Conservation (phyloP, 345 rosid genomes). For the Theobroma cacao region DNA sequence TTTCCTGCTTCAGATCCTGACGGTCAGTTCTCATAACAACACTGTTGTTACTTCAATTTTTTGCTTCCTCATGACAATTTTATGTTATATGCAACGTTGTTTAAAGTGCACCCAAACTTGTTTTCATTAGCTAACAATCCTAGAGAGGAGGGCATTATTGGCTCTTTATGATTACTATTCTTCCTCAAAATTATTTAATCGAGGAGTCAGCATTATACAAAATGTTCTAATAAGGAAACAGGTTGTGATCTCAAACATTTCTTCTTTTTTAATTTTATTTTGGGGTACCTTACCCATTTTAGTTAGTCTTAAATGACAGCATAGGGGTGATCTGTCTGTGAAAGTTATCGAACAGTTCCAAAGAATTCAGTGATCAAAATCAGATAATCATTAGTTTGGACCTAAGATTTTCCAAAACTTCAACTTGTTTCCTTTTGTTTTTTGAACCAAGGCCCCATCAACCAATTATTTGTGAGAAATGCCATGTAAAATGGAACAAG, state of each 20-base stretch:
- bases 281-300: no score
- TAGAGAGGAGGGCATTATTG: background rate
- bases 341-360: background rate
- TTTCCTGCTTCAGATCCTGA: slow-evolving; percentile 73
- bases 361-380: background rate
- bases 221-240: no score
- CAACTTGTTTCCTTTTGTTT: no score
- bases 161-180: background rate
- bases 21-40: slow-evolving; percentile 45
- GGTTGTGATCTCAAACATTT: no score
- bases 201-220: no score
- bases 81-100: background rate
- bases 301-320: background rate
- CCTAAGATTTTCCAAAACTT: background rate
- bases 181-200: no score
- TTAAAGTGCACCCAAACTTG: background rate
- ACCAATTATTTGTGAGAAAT: background rate
- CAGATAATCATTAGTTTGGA: no score
- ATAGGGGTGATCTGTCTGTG: no score
- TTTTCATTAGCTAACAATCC: background rate
- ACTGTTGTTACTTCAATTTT: background rate
- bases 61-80: background rate
- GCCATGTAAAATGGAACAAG: no score
- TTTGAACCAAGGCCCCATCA: background rate
- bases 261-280: no score